Evolutionary conservation across 306 rosid species (phyloP), one percentile per base, ranked within the genome.

Genomic region (Dryas octopetala): DNA sequence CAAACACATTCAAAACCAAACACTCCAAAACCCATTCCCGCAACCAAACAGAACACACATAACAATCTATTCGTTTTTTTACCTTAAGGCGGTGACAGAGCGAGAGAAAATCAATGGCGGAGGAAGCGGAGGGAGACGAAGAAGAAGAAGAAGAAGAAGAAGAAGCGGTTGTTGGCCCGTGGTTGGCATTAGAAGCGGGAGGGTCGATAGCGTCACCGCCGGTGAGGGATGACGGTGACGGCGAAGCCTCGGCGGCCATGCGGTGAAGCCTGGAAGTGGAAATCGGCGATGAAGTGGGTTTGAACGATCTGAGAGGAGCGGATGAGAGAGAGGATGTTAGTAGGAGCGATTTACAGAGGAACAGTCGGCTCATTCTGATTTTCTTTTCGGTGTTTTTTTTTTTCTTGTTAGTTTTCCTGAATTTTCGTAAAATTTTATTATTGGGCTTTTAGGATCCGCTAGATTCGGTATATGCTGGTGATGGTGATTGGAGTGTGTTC

Each of bases 11-110:
- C 53, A 15, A 43, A 10, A 2, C 5, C 74, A 77, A 72, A 51
- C 49, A 73, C 46, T 64, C 54, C 40, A 71, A 13, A 43, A 63
- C 17, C 1, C 45, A 38, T 11, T 26, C 14, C 0, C 47, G 46
- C 65, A 60, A 6, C 70, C 75, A 64, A 69, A 53, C 61, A 78
- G 38, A 15, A 62, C 53, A 9, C 53, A 9, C 13, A 5, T 0
- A 68, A 41, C 16, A 1, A 19, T 0, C 19, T 5, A 2, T 0
- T 46, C 8, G 4, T 7, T 38, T 13, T 5, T 71, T 59, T 68
- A 90, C 96, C 92, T 94, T 94, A 17, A 94, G 97, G 70, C 85
- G 84, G 82, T 90, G 96, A 69, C 98, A 94, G 54, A 94, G 75
- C 5, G 90, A 74, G 83, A 94, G 97, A 80, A 94, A 91, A 82